Base-by-base conservation (phyloP, 2,329 filamentous ascomycete species). In the Fusarium succisae region DNA sequence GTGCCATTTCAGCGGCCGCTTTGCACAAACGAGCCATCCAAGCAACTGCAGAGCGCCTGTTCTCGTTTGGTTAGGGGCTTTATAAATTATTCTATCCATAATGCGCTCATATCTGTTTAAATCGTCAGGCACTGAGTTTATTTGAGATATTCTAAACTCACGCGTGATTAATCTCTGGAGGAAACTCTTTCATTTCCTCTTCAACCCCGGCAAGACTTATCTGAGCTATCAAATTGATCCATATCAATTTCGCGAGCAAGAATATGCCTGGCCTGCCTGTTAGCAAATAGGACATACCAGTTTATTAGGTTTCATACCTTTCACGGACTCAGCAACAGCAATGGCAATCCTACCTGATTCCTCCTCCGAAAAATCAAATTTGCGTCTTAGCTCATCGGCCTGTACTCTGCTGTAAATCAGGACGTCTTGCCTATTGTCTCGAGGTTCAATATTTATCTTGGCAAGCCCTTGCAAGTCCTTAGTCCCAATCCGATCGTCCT, bases 401-500 rank as follows among this genome's bases (percentile, higher is more conserved):
- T 50, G 14, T 4, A 6, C 47, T 17, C 7, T 15, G 22, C 47
- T 9, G 14, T 54, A 54, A 5, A 1, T 8, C 0, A 38, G 8
- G 6, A 28, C 0, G 12, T 54, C 50, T 20, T 39, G 8, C 1
- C 6, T 28, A 6, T 39, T 54, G 3, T 54, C 35, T 3, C 1
- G 5, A 28, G 50, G 15, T n/a, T 37, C 17, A 22, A 54, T 54
- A 0, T 0, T 12, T 0, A 54, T 39, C 5, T 3, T 54, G 0
- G 17, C 35, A 28, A 54, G 6, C 0, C 32, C 51, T 14, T 11
- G 14, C 0, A 54, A 54, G 17, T 54, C 35, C 0, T 13, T 50
- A 0, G 0, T 0, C 20, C 20, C 47, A 0, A 50, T 30, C 0
- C 28, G 20, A 0, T 39, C 50, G 1, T 54, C 32, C 4, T 39